Evolutionary conservation across 2,329 filamentous ascomycete species (phyloP).

Genomic region (Pseudophaeomoniella oleicola): DNA sequence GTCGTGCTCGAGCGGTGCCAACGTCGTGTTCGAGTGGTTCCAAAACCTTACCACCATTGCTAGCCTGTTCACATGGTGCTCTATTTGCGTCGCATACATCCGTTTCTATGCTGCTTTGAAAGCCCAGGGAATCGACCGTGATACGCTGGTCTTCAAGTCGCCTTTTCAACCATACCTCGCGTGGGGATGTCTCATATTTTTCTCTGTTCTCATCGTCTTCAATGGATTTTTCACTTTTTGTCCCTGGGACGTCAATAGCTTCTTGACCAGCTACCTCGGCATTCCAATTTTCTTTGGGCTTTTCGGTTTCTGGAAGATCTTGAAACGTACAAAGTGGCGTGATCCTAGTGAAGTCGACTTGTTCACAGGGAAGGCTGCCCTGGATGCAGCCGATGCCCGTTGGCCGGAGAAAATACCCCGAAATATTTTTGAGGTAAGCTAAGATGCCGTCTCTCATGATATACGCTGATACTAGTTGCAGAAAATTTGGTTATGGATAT

Average conservation of each 20-base stretch:
- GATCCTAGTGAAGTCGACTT: slow-evolving; percentile 10
- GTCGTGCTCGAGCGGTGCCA: slow-evolving; percentile 21
- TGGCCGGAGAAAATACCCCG: slow-evolving; percentile 4
- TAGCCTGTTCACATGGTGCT: slow-evolving; percentile 35
- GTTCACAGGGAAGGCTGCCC: slow-evolving; percentile 13
- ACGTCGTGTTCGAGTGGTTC: slow-evolving; percentile 31
- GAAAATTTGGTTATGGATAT: slow-evolving; percentile 1
- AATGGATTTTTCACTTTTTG: slow-evolving; percentile 10
- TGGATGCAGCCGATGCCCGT: slow-evolving; percentile 9
- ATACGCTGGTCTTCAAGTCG: slow-evolving; percentile 25
- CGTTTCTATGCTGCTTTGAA: slow-evolving; percentile 28
- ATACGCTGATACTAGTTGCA: not conserved
- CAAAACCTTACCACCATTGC: slow-evolving; percentile 31
- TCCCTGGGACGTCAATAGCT: slow-evolving; percentile 24
- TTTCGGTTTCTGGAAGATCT: slow-evolving; percentile 14
- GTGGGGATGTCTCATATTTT: slow-evolving; percentile 38
- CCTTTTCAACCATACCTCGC: slow-evolving; percentile 39
- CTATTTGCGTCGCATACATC: slow-evolving; percentile 31
- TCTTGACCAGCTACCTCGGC: slow-evolving; percentile 33
- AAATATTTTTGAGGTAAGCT: slow-evolving; percentile 5
- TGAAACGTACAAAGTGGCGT: slow-evolving; percentile 11
- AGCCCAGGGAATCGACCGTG: slow-evolving; percentile 21
- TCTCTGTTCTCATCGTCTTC: slow-evolving; percentile 9
- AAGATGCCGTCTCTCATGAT: too few species aligned
- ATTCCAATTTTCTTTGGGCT: slow-evolving; percentile 25